These are phyloP conservation scores for Podospora conica DNA, from an alignment of 495 filamentous ascomycete genomes.

Conservation along the genomic window DNA sequence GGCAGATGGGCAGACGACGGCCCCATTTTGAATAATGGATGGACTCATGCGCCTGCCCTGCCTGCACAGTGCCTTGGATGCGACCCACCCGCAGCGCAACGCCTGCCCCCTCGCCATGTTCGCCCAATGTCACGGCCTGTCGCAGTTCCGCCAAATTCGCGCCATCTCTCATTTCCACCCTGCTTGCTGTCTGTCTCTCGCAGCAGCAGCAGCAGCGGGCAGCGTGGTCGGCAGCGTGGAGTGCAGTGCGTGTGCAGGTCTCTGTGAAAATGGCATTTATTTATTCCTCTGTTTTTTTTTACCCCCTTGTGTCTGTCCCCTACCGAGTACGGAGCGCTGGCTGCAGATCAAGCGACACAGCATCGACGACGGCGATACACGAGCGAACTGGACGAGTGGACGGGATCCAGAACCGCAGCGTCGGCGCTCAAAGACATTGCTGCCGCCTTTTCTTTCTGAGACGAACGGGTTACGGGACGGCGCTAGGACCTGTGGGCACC, in stretches of 20 bases:
- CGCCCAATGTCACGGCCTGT: neutral
- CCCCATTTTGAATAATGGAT: too few species aligned
- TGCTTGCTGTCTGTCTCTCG: too few species aligned
- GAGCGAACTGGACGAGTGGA: neutral
- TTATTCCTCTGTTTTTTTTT: too few species aligned
- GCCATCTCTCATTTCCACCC: too few species aligned
- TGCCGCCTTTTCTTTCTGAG: conserved; percentile 17
- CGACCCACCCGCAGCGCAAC: neutral
- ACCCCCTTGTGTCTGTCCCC: too few species aligned
- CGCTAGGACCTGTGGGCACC: conserved; percentile 13
- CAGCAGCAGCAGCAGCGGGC: too few species aligned
- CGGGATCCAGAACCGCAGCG: neutral
- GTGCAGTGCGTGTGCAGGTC: too few species aligned
- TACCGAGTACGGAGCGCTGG: neutral
- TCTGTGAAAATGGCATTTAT: too few species aligned
- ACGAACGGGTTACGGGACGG: conserved; percentile 20
- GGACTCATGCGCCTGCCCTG: too few species aligned
- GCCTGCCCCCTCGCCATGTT: neutral
- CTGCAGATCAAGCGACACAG: neutral
- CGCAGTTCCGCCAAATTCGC: neutral
- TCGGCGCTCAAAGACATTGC: neutral
- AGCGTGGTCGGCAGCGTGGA: too few species aligned
- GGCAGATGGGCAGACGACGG: neutral
- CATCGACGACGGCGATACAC: neutral
- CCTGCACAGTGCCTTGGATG: neutral